Evolutionary conservation across 2,329 filamentous ascomycete genomes (phyloP).

Genomic region (Aspergillus cejpii): DNA sequence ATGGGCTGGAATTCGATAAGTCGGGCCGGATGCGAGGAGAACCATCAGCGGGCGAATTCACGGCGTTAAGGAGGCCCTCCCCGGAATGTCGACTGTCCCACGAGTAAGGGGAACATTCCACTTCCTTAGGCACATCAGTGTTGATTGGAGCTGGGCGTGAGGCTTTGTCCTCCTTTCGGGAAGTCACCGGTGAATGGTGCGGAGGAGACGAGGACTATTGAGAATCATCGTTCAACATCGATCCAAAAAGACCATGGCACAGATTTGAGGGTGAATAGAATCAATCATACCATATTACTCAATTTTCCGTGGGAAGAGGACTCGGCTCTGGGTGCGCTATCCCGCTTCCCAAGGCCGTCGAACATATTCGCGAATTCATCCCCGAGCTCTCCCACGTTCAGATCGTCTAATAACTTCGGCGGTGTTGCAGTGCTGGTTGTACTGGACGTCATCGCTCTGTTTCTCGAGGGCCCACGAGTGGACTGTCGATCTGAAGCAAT

Average conservation of each 20-base stretch:
- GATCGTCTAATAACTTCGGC: constrained; percentile 45
- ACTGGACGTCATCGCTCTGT: constrained; percentile 47
- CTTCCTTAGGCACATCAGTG: constrained; percentile 39
- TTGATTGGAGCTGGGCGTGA: constrained; percentile 40
- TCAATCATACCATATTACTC: constrained; percentile 19
- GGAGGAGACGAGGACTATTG: constrained; percentile 22
- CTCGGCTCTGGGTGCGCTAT: constrained; percentile 17
- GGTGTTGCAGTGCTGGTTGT: constrained; percentile 48
- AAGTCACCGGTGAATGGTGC: constrained; percentile 14
- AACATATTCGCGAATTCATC: constrained; percentile 50
- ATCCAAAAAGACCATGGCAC: constrained; percentile 2
- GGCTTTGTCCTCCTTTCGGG: constrained; percentile 21
- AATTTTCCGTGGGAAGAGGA: constrained; percentile 20
- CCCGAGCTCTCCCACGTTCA: constrained; percentile 38
- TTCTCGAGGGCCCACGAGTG: constrained; percentile 29
- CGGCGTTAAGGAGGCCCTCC: constrained; percentile 43
- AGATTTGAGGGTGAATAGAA: not conserved
- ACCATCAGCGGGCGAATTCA: constrained; percentile 22
- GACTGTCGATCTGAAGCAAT: constrained; percentile 18
- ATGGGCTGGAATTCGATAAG: constrained; percentile 12
- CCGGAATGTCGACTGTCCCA: constrained; percentile 48
- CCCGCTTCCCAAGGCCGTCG: constrained; percentile 38
- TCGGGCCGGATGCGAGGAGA: constrained; percentile 7
- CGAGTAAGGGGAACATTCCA: constrained; percentile 47
- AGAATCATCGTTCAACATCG: constrained; percentile 15